Evolutionary conservation across 257 asterid genomes (phyloP), one percentile per base, ranked within the genome.

Genomic region (Lantana camara): DNA sequence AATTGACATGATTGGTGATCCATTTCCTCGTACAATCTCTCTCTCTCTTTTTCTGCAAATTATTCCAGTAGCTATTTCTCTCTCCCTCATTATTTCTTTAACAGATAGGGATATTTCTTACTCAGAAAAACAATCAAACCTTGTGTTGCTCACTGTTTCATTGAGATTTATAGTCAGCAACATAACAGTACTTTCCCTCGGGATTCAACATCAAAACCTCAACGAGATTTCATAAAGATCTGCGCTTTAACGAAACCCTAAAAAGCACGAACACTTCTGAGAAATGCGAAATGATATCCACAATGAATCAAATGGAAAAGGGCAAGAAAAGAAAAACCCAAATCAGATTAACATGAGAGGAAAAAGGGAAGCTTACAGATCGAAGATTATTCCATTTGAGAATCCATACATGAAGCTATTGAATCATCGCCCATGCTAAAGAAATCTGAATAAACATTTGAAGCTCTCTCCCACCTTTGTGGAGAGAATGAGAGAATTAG

Each of bases 221-320:
- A 42, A 30, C 66, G 56, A 47, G 29, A 69, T 22, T 67, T 45
- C 72, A 62, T 64, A 66, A 82, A 70, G 85, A 82, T 82, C 85
- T 71, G 75, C 60, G 76, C 82, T 67, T 66, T 67, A 52, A 16
- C 73, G 79, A 76, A 81, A 76, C 82, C 88, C 88, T 78, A 82
- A 35, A 73, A 70, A 29, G 55, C 61, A 73, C 69, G 70, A 70
- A 63, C 38, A 45, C 57, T 63, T 59, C 54, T 49, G 51, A 9
- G n/a, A 34, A 73, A 78, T 38, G 77, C 48, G 67, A 59, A 2
- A 75, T 46, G 63, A 73, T 66, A 66, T 51, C 10, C 73, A 47
- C 17, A 50, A 64, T 12, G 57, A 67, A 75, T 70, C 63, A 56
- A 71, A 70, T 27, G 42, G 44, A 54, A n/a, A 60, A 20, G 5